Evolutionary conservation across 179 eudicot species (phyloP).

Genomic region (Camellia oleifera): DNA sequence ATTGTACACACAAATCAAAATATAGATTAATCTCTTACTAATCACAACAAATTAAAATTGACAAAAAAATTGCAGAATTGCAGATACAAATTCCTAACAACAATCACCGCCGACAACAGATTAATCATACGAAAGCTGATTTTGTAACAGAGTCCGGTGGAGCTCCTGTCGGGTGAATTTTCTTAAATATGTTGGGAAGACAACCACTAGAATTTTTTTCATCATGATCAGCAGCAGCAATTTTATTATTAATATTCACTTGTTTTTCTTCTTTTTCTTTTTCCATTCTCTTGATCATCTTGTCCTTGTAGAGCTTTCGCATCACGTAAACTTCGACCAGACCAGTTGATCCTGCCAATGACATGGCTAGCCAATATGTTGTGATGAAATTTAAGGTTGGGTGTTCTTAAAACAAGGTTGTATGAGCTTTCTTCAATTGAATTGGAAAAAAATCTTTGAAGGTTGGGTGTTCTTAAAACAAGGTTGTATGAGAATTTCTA

Average conservation of each 20-base stretch:
- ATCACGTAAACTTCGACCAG: slow-evolving; percentile 2
- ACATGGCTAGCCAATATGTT: not conserved
- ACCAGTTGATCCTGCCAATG: not conserved
- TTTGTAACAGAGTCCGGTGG: not conserved
- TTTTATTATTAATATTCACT: not conserved
- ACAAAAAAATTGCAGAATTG: no score
- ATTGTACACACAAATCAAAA: no score
- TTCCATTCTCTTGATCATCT: slow-evolving; percentile 4
- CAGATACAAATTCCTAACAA: no score
- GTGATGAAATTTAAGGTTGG: no score
- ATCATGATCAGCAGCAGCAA: not conserved
- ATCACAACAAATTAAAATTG: no score
- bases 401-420: no score
- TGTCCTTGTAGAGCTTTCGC: slow-evolving; percentile 3
- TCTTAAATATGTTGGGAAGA: not conserved
- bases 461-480: no score
- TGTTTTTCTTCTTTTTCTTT: not conserved
- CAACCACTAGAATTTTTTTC: not conserved
- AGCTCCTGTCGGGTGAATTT: not conserved
- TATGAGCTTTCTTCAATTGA: no score
- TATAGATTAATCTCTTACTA: no score
- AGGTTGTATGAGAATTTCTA: no score
- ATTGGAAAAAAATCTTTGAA: no score
- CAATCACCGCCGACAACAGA: no score
- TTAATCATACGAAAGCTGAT: not conserved